Base-by-base conservation (phyloP, 352 stramenopile genomes). In the Pythium brassicae region DNA sequence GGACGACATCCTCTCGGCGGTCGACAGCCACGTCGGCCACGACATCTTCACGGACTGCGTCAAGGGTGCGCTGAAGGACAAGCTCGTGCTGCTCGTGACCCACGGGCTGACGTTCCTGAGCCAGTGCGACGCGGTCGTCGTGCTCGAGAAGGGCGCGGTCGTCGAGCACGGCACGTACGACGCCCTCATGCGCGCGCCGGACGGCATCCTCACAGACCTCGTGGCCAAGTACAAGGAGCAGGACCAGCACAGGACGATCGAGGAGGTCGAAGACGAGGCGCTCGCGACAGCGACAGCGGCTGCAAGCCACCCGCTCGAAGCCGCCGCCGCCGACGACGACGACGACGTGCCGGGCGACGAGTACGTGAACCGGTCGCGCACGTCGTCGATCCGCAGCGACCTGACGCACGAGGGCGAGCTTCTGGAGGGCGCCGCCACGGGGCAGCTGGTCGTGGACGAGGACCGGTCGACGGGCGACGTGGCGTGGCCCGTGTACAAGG, bases 1-100 rank as follows among this genome's bases (percentile, higher is more conserved):
- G 20, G 97, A 99, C 62, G 96, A 99, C 64, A 87, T 96, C 34
- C 69, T 99, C 17, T 93, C 85, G 23, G 97, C 97, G 7, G 96
- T 99, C 0, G 97, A 99, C 73, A 96, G 89, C 47, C 94, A 99
- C 65, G 96, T 99, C 7, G 96, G 87, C 14, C 84, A 84, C 55
- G 87, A 97, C 61, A 86, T 99, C 27, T 99, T 99, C 61, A 67
- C 86, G 9, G 64, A 98, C 46, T 98, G 92, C 59, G 97, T 99
- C 63, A 81, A 86, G 61, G 71, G 72, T 40, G 71, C 95, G 20
- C 68, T 89, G 20, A 71, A 90, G 63, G 69, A 83, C 63, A 92
- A 93, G 59, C 61, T 99, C 26, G 83, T 99, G 43, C 77, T 98
- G 3, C 92, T 98, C 17, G 97, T 98, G 69, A 96, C 93, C 32